Evolutionary conservation across 179 eudicot species (phyloP), one percentile per base, ranked within the genome.

Genomic region (Drosera spatulata): DNA sequence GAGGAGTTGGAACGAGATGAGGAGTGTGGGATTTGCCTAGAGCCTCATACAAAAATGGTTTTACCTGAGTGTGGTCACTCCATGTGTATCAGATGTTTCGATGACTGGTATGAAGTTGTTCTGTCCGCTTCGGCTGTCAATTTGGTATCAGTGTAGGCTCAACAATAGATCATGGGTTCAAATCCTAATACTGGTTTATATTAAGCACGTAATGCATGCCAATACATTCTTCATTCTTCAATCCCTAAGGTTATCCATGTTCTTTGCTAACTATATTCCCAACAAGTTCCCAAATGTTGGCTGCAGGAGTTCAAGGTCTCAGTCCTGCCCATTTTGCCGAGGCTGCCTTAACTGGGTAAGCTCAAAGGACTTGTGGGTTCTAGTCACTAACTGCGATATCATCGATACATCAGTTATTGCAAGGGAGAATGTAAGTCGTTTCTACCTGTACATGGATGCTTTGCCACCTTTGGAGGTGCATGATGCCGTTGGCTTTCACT

Each of bases 21-120:
- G 42, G 97, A 90, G 62, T 90, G 97, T 58, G 88, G 88, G 22
- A 90, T 90, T 63, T 90, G 97, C 61, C 74, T 87, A 94, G 97
- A 90, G 70, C 59, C 63, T 58, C 73, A 82, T 72, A 68, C 83
- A 10, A 83, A 83, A 63, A 78, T 85, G 73, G 96, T 78, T 7
- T 62, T 90, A 66, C 97, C 97, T 5, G 62, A 80, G 60, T 90
- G 97, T 59, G 86, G 88, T 49, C 97, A 90, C 73, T 79, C 88
- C 12, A 73, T 90, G 90, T 90, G 97, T 79, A 73, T 75, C 59
- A 60, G 64, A 42, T 90, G 97, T 70, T 90, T 80, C 77, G 76
- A 75, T 53, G 86, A 90, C 66, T 90, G 97, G 97, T 89, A 87
- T 52, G 66, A n/a, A 15, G 7, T 4, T 49, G 9, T 22, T 22